Conservation (phyloP, 495 filamentous ascomycete species). For the Lepraria neglecta region DNA sequence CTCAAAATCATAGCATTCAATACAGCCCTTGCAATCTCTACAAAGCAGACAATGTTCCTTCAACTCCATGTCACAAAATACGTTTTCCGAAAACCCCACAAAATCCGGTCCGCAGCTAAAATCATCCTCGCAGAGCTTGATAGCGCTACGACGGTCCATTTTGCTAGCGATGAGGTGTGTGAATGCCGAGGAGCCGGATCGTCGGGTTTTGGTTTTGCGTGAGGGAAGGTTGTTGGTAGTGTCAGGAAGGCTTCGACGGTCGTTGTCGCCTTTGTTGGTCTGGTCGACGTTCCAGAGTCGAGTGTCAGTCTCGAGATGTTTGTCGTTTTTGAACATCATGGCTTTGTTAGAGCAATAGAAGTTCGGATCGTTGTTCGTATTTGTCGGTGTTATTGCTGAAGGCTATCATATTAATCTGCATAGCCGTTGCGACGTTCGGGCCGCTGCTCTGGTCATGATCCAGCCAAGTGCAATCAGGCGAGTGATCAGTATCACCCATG, state of each 20-base stretch:
- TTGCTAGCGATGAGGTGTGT: not conserved
- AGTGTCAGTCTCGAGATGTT: not conserved
- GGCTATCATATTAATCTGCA: slow-evolving; percentile 13
- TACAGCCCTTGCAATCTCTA: not conserved
- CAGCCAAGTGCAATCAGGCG: slow-evolving; percentile 13
- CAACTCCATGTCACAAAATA: slow-evolving; percentile 12
- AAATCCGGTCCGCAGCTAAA: slow-evolving; percentile 3
- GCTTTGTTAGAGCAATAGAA: not conserved
- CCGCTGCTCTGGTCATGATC: not conserved
- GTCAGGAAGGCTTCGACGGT: not conserved
- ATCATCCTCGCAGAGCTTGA: slow-evolving; percentile 2
- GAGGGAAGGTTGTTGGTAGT: not conserved
- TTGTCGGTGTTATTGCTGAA: not conserved
- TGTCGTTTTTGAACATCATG: not conserved
- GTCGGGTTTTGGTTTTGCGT: not conserved
- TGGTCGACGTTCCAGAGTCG: not conserved
- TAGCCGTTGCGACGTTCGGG: not conserved
- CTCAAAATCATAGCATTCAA: not conserved
- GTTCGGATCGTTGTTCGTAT: not conserved
- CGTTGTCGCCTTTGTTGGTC: not conserved
- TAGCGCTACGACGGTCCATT: slow-evolving; percentile 4
- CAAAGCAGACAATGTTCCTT: not conserved
- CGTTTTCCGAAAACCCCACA: not conserved
- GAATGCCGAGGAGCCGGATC: not conserved
- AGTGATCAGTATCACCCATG: not conserved